phyloP scores from a whole-genome alignment of 169 alveolate genomes.

The Miamiensis avidus region DNA sequence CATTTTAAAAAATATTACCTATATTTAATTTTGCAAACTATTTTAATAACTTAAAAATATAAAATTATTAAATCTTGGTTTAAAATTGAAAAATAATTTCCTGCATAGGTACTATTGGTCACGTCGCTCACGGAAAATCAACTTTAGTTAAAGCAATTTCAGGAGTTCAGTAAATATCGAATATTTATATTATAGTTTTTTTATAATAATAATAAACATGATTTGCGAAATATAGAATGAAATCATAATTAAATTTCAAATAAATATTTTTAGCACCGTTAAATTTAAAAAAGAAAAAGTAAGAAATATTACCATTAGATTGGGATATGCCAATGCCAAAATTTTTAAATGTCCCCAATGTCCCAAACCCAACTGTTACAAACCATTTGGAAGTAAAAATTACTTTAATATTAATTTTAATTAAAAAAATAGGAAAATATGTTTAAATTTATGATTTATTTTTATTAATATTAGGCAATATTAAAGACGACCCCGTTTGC shows the following conservation, averaged over 20 bases:
- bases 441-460: no score
- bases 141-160: constrained; percentile 98
- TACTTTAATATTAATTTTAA: no score
- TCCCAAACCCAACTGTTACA: constrained; percentile 95
- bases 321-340: constrained; percentile 99
- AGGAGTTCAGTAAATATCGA: constrained; percentile 85
- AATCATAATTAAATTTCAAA: neutral
- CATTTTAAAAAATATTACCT: neutral
- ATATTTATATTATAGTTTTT: neutral
- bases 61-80: neutral
- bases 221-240: neutral
- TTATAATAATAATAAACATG: neutral
- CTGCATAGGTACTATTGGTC: constrained; percentile 97
- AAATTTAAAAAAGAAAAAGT: constrained; percentile 95
- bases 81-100: neutral
- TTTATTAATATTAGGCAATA: constrained; percentile 66
- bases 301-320: constrained; percentile 97
- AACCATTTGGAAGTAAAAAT: constrained; percentile 69
- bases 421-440: no score
- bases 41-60: neutral
- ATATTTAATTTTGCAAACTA: neutral
- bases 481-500: constrained; percentile 94
- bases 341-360: constrained; percentile 98
- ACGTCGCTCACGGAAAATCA: constrained; percentile 99
- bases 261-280: constrained; percentile 82